Conservation (phyloP, 192 early-diverging fungal genomes). For the Kappamyces sp. region DNA sequence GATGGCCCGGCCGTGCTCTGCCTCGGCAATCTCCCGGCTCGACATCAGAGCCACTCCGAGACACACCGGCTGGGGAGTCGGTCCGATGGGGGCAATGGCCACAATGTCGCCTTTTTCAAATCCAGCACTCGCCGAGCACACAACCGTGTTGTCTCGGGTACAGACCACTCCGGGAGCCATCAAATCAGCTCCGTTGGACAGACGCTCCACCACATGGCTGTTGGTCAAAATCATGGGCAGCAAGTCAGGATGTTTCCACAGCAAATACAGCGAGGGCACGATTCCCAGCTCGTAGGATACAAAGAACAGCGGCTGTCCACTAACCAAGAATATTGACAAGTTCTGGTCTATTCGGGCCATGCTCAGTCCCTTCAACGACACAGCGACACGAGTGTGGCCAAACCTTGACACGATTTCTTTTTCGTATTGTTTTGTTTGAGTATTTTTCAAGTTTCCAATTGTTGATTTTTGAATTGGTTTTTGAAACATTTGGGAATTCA, state of each 20-base stretch:
- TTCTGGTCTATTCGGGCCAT: background rate
- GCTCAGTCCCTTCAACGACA: background rate
- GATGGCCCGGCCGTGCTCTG: slow-evolving; percentile 75
- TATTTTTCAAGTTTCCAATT: background rate
- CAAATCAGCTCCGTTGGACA: slow-evolving; percentile 16
- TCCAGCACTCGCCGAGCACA: no score
- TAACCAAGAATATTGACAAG: background rate
- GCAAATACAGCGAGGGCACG: slow-evolving; percentile 8
- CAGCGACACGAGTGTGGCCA: no score
- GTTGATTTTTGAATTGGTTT: slow-evolving; percentile 5
- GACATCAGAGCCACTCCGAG: slow-evolving; percentile 10
- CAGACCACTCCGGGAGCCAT: slow-evolving; percentile 15
- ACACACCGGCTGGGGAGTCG: background rate
- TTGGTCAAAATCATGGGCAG: slow-evolving; percentile 1
- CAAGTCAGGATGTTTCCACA: slow-evolving; percentile 9
- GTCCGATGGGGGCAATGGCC: background rate
- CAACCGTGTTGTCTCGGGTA: background rate
- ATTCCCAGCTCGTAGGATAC: background rate
- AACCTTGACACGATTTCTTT: slow-evolving; percentile 1
- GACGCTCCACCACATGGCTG: background rate
- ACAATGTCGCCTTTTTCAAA: slow-evolving; percentile 13
- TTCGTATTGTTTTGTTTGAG: slow-evolving; percentile 3
- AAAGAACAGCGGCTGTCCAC: background rate
- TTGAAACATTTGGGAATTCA: no score
- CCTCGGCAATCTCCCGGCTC: slow-evolving; percentile 26